phyloP scores from a whole-genome alignment of 2,329 filamentous ascomycete genomes.

The Ophioceras dolichostomum region DNA sequence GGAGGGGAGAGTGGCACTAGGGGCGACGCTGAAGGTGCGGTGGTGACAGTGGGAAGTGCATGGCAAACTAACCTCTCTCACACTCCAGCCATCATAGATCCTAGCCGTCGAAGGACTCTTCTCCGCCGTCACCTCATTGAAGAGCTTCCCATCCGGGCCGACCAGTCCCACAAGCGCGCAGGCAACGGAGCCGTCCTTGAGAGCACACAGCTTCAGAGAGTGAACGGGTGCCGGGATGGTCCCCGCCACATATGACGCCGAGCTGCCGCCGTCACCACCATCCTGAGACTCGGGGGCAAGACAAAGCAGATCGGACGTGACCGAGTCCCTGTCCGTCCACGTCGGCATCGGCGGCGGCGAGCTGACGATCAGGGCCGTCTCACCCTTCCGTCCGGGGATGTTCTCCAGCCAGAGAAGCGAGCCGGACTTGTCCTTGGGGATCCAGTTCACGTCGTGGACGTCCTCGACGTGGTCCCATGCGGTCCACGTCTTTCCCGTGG shows the following conservation, averaged over 20 bases:
- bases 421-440: conserved; percentile 12
- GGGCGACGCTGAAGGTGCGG: too few species aligned
- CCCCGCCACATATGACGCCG: conserved; percentile 12
- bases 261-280: neutral
- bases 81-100: conserved; percentile 20
- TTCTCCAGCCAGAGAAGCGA: neutral
- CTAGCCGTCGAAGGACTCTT: conserved; percentile 15
- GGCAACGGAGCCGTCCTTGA: conserved; percentile 20
- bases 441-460: conserved; percentile 22
- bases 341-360: conserved; percentile 15
- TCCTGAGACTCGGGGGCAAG: too few species aligned
- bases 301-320: neutral
- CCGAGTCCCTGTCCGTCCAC: conserved; percentile 5
- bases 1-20: too few species aligned
- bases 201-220: conserved; percentile 18
- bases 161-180: conserved; percentile 22
- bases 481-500: conserved; percentile 13
- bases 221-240: conserved; percentile 19
- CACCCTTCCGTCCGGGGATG: conserved; percentile 3
- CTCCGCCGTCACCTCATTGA: conserved; percentile 16
- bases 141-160: conserved; percentile 17
- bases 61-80: conserved; percentile 19
- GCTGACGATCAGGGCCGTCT: neutral
- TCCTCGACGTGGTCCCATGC: conserved; percentile 14
- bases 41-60: too few species aligned